Evolutionary conservation across 164 flowering plant species (phyloP), one percentile per base, ranked within the genome.

Genomic region (Kalanchoe fedtschenkoi): DNA sequence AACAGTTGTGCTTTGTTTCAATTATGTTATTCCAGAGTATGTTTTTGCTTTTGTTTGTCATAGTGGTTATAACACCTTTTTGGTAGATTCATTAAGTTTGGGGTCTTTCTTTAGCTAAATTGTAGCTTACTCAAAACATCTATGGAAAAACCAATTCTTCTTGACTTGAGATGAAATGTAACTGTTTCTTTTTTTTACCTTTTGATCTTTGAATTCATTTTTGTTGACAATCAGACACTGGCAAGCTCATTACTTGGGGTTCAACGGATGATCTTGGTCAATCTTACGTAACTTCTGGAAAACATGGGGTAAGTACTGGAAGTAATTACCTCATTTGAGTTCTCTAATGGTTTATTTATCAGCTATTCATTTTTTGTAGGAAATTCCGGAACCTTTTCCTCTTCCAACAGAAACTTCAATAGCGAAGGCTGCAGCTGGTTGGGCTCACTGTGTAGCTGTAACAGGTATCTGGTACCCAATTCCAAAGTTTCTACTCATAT

Each of bases 211-310:
- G 14, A 42, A 5, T 13, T 32, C 58, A 17, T 26, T 17, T 10
- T 35, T 37, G 13, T 55, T 34, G 16, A 64, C 6, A 17, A 68
- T 60, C 78, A 93, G 99, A 85, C 42, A 70, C 77, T 10, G 95
- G 99, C 64, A 91, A 87, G 88, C 85, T 95, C 38, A 91, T 88
- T 39, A 95, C 99, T 19, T 95, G 99, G 99, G 99, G 99, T 69
- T 88, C 99, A 26, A 82, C 97, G 8, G 97, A 91, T 74, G 96
- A 91, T 76, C 78, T 86, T 44, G 97, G 97, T 63, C 97, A 91
- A 72, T 84, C 97, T 80, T 95, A 88, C 69, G 83, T 95, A 66
- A 86, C 97, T 30, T 81, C 97, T 4, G 99, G 99, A 68, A 91
- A 88, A 73, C 99, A 95, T 70, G 99, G 96, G 95, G 99, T 91